Percentiles rank a stretch among this genome's conserved stretches.
Evolutionary conservation across 108 stramenopile genomes (phyloP).

Genomic region (Pseudonitzschia delicatissima): DNA sequence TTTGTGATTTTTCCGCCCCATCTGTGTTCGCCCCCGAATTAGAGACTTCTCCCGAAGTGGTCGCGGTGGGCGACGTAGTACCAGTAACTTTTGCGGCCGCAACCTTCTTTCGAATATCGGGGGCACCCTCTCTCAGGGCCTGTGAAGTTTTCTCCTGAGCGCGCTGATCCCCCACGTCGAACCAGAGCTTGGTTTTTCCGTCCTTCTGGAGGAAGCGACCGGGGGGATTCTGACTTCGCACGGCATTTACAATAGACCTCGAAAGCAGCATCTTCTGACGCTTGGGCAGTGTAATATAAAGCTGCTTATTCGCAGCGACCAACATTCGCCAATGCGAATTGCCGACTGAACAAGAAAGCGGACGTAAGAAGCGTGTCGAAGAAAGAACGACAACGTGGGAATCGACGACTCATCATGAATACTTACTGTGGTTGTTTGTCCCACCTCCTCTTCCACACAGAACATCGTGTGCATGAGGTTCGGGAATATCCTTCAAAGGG

Average conservation of each 20-base stretch:
- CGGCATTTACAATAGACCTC: slow-evolving; percentile 63
- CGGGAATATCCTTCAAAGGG: slow-evolving; percentile 40
- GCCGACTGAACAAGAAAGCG: slow-evolving; percentile 20
- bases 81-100: slow-evolving; percentile 10
- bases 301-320: slow-evolving; percentile 69
- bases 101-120: slow-evolving; percentile 58
- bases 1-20: not conserved
- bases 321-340: slow-evolving; percentile 65
- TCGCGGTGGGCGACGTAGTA: slow-evolving; percentile 8
- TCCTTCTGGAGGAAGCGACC: slow-evolving; percentile 79
- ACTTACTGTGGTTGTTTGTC: slow-evolving; percentile 41
- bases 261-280: slow-evolving; percentile 71
- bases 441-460: slow-evolving; percentile 54
- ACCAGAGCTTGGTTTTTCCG: slow-evolving; percentile 42
- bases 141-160: slow-evolving; percentile 71
- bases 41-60: not conserved
- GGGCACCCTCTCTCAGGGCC: slow-evolving; percentile 74
- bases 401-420: not conserved
- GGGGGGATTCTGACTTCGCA: slow-evolving; percentile 72
- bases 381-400: no score
- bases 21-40: not conserved
- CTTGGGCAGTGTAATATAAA: slow-evolving; percentile 69
- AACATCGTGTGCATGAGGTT: slow-evolving; percentile 50
- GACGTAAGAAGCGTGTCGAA: no score
- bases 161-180: slow-evolving; percentile 63